phyloP scores from a whole-genome alignment of 2,329 filamentous ascomycete species.

The Parascedosporium putredinis region DNA sequence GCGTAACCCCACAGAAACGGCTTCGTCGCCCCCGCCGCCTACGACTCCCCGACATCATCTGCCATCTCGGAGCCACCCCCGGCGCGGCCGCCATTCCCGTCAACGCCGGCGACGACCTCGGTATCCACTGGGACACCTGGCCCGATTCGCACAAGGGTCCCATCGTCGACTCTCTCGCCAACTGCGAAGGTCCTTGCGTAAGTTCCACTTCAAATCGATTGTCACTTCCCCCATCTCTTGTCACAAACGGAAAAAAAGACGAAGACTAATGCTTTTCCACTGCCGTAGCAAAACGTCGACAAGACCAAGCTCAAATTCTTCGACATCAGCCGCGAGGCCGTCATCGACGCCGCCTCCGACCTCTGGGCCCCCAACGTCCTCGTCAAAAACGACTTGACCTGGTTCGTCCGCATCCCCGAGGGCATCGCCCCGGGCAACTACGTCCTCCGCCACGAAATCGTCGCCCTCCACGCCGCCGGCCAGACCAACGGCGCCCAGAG shows the following conservation, averaged over 20 bases:
- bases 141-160: constrained; percentile 36
- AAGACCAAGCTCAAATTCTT: constrained; percentile 45
- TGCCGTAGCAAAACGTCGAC: constrained; percentile 29
- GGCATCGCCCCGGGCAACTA: constrained; percentile 28
- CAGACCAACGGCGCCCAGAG: constrained; percentile 35
- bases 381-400: constrained; percentile 25
- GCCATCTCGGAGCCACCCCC: constrained; percentile 29
- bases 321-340: constrained; percentile 47
- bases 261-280: background rate
- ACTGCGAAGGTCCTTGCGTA: constrained; percentile 46
- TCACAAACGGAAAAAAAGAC: background rate
- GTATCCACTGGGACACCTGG: constrained; percentile 31
- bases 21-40: constrained; percentile 33
- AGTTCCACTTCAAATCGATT: background rate
- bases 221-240: background rate
- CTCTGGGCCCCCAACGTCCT: constrained; percentile 28
- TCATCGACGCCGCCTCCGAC: constrained; percentile 33
- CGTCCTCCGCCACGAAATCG: constrained; percentile 41
- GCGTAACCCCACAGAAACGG: constrained; percentile 28
- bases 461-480: constrained; percentile 34
- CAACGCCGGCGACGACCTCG: constrained; percentile 27
- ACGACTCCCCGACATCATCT: constrained; percentile 32
- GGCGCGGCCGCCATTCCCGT: constrained; percentile 25
- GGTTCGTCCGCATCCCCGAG: constrained; percentile 22
- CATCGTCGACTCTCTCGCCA: constrained; percentile 53